Evolutionary conservation across 495 filamentous ascomycete species (phyloP).

Genomic region (Xylaria grammica): DNA sequence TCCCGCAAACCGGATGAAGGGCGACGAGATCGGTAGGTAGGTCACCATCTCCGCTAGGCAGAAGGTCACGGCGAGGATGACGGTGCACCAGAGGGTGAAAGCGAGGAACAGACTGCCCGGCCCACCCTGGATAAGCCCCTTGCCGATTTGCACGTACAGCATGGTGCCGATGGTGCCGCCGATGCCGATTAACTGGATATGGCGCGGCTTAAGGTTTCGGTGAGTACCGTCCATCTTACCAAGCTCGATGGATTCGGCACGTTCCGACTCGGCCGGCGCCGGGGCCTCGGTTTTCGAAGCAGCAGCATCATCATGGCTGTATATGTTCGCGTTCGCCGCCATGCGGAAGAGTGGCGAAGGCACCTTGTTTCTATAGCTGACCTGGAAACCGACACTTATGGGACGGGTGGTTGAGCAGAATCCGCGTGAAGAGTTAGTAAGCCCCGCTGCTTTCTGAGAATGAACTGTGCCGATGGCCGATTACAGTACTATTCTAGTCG

Average conservation of each 20-base stretch:
- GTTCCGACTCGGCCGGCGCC: constrained; percentile 10
- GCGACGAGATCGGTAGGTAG: constrained; percentile 73
- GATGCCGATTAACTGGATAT: constrained; percentile 58
- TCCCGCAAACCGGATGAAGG: constrained; percentile 77
- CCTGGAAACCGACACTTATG: neutral
- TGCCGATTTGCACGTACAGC: constrained; percentile 75
- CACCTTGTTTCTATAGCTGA: neutral
- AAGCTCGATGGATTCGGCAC: constrained; percentile 29
- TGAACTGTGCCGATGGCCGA: neutral
- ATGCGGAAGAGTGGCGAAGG: neutral
- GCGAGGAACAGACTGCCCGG: constrained; percentile 78
- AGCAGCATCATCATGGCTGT: neutral
- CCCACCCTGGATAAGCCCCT: constrained; percentile 69
- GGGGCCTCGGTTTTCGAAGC: neutral
- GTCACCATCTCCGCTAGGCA: constrained; percentile 75
- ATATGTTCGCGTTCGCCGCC: neutral
- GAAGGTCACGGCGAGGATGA: constrained; percentile 63
- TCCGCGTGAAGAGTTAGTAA: constrained; percentile 1
- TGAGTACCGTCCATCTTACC: constrained; percentile 38
- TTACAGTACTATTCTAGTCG: neutral
- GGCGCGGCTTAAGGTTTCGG: constrained; percentile 52
- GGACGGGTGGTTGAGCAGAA: constrained; percentile 7
- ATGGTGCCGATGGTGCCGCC: constrained; percentile 70
- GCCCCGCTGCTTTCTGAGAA: neutral
- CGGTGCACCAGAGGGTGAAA: constrained; percentile 70